phyloP scores from a whole-genome alignment of 2,329 filamentous ascomycete genomes.

The Coniella vitis region DNA sequence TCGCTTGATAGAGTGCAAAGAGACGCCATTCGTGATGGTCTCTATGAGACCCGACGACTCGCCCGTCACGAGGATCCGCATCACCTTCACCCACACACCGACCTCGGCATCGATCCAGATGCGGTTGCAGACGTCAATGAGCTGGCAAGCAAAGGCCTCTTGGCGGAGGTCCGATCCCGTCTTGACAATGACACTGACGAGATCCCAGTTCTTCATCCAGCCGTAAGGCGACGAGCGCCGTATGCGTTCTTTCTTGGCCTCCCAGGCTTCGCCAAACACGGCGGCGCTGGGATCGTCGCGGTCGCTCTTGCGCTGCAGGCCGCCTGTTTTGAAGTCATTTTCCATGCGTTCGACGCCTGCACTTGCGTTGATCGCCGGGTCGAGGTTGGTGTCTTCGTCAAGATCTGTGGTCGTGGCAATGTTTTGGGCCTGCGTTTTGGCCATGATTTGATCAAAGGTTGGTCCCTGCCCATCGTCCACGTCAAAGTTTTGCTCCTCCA shows the following conservation, averaged over 20 bases:
- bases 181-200: constrained; percentile 82
- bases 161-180: constrained; percentile 77
- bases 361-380: constrained; percentile 54
- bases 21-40: constrained; percentile 83
- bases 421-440: constrained; percentile 53
- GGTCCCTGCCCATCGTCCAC: constrained; percentile 64
- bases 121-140: constrained; percentile 74
- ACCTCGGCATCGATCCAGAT: constrained; percentile 72
- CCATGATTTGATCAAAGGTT: constrained; percentile 78
- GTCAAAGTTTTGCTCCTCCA: constrained; percentile 81
- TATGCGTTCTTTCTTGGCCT: constrained; percentile 76
- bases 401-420: constrained; percentile 43
- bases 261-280: constrained; percentile 82
- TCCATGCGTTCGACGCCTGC: constrained; percentile 81
- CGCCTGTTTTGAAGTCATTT: constrained; percentile 81
- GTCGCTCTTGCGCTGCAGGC: constrained; percentile 72
- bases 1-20: constrained; percentile 77
- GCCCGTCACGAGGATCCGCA: constrained; percentile 80
- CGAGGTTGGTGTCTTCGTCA: constrained; percentile 47
- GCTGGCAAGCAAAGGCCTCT: constrained; percentile 80
- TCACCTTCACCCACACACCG: constrained; percentile 81
- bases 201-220: constrained; percentile 82
- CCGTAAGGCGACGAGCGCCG: constrained; percentile 77
- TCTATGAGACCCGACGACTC: constrained; percentile 80
- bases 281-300: constrained; percentile 80